Conservation (phyloP, 1,139 yeast genomes). For the Zygosaccharomyces sapae region DNA sequence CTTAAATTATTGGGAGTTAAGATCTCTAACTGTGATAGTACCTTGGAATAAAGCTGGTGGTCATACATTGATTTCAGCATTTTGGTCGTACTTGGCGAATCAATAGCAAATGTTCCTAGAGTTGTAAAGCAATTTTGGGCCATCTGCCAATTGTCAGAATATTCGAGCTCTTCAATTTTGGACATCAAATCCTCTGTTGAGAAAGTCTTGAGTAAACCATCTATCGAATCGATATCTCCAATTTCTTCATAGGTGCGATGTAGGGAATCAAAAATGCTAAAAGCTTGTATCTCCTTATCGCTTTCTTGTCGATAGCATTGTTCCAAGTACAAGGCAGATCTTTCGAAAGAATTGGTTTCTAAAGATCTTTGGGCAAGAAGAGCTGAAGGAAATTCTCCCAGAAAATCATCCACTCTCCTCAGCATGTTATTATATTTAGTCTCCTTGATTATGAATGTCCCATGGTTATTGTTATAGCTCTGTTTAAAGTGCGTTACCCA, state of each 20-base stretch:
- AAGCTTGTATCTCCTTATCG: slow-evolving; percentile 35
- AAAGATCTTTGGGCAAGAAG: slow-evolving; percentile 74
- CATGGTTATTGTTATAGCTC: slow-evolving; percentile 24
- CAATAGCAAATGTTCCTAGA: slow-evolving; percentile 44
- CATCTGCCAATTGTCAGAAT: slow-evolving; percentile 80
- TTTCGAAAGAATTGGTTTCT: slow-evolving; percentile 79
- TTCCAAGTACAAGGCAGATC: slow-evolving; percentile 86
- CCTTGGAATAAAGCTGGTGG: slow-evolving; percentile 54
- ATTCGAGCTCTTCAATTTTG: slow-evolving; percentile 74
- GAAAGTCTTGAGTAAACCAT: slow-evolving; percentile 75
- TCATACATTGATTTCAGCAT: slow-evolving; percentile 52
- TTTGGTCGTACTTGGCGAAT: slow-evolving; percentile 33
- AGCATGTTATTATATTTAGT: slow-evolving; percentile 23
- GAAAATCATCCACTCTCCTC: slow-evolving; percentile 42
- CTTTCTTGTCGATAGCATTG: slow-evolving; percentile 55
- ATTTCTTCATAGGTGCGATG: slow-evolving; percentile 81
- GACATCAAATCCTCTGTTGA: slow-evolving; percentile 66
- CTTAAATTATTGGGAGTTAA: slow-evolving; percentile 17
- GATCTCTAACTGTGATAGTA: slow-evolving; percentile 36
- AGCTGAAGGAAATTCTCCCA: slow-evolving; percentile 58
- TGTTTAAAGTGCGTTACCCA: slow-evolving; percentile 51
- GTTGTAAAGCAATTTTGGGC: slow-evolving; percentile 85
- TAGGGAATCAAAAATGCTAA: slow-evolving; percentile 50
- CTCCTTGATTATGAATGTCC: slow-evolving; percentile 31
- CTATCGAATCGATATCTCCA: slow-evolving; percentile 85